Percentiles rank a stretch among this genome's conserved stretches.
Evolutionary conservation across 2,329 filamentous ascomycete species (phyloP).

Genomic region (Aspergillus sp.): DNA sequence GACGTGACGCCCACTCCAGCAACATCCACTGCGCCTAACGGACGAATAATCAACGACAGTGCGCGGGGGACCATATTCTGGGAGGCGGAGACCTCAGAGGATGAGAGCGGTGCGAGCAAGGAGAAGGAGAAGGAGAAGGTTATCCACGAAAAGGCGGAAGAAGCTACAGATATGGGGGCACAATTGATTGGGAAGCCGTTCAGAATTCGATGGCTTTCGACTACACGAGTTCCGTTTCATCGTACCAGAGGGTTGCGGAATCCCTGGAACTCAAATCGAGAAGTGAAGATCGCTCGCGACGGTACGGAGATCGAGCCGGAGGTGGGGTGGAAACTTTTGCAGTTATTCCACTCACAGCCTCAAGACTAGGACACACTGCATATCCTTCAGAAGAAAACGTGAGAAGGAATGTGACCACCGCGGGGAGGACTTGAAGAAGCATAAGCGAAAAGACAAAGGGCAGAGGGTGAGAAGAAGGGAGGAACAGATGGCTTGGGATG

Average conservation of each 20-base stretch:
- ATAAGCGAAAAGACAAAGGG: background rate
- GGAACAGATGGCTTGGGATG: background rate
- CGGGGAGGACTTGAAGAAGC: background rate
- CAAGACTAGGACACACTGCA: conserved; percentile 10
- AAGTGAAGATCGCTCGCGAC: conserved; percentile 94
- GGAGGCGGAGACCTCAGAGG: conserved; percentile 72
- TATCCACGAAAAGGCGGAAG: conserved; percentile 52
- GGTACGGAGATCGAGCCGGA: conserved; percentile 88
- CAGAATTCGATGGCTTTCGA: conserved; percentile 86
- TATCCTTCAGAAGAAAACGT: background rate
- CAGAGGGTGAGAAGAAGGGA: background rate
- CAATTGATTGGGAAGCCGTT: conserved; percentile 91
- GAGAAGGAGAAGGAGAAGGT: conserved; percentile 48
- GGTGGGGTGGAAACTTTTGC: conserved; percentile 73
- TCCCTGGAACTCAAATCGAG: conserved; percentile 91
- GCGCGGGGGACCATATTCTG: conserved; percentile 95
- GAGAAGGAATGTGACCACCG: background rate
- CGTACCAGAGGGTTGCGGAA: conserved; percentile 84
- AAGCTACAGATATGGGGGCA: conserved; percentile 44
- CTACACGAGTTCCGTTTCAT: conserved; percentile 81
- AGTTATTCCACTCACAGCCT: conserved; percentile 69
- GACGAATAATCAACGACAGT: conserved; percentile 88
- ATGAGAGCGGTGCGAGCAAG: conserved; percentile 36
- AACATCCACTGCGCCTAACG: conserved; percentile 75
- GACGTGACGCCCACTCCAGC: conserved; percentile 78